A percentile compares a stretch with the other conserved stretches of the same genome.
phyloP scores from a whole-genome alignment of 2,329 filamentous ascomycete species.

The Nannizziopsis barbatae region DNA sequence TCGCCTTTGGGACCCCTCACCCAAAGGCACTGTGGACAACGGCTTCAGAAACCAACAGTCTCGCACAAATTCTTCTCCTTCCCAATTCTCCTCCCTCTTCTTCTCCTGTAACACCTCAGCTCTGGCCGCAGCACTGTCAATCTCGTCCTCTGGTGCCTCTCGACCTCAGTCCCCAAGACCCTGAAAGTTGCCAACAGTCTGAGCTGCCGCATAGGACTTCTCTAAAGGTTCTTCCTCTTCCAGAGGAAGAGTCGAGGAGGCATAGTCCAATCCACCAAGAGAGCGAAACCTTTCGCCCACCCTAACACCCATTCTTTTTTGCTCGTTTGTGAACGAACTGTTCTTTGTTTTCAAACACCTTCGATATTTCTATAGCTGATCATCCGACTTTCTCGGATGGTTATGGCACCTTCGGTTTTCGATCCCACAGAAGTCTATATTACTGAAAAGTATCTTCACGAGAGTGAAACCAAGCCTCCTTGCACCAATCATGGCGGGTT shows the following conservation, averaged over 20 bases:
- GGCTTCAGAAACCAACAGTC: constrained; percentile 27
- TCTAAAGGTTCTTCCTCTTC: constrained; percentile 97
- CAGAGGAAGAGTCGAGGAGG: constrained; percentile 99
- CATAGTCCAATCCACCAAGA: constrained; percentile 84
- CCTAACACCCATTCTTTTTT: constrained; percentile 57
- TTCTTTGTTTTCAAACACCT: background rate
- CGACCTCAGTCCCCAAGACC: constrained; percentile 24
- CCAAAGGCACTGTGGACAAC: constrained; percentile 34
- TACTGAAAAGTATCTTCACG: constrained; percentile 21
- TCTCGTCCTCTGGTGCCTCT: constrained; percentile 3
- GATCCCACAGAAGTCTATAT: constrained; percentile 40
- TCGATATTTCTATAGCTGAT: constrained; percentile 11
- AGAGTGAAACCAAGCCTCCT: constrained; percentile 25
- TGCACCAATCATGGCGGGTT: constrained; percentile 36
- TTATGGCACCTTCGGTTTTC: constrained; percentile 62
- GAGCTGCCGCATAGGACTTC: constrained; percentile 99
- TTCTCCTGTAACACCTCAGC: constrained; percentile 11
- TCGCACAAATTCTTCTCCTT: constrained; percentile 8
- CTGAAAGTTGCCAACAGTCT: constrained; percentile 50
- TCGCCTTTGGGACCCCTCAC: constrained; percentile 29
- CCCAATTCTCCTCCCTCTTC: constrained; percentile 2
- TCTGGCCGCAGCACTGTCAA: constrained; percentile 7
- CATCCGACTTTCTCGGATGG: constrained; percentile 34
- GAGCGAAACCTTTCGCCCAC: constrained; percentile 89
- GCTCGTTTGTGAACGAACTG: constrained; percentile 14